Evolutionary conservation across 331 rosid species (phyloP).

Genomic region (Acacia pycnantha): DNA sequence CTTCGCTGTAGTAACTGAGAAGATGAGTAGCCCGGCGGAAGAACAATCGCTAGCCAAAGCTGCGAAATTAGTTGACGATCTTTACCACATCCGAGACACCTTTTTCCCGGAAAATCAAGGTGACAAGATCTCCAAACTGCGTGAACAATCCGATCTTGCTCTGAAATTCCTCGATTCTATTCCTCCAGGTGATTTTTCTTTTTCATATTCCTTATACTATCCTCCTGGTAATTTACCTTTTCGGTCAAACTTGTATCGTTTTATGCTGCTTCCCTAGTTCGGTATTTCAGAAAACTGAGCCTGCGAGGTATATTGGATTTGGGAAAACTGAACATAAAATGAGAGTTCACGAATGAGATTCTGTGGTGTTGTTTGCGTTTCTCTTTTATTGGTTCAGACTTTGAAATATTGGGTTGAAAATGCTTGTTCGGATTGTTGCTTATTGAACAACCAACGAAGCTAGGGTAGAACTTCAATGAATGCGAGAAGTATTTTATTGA

Average conservation of each 20-base stretch:
- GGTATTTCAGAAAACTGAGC: neutral
- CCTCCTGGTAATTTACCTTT: conserved; percentile 42
- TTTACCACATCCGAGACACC: conserved; percentile 70
- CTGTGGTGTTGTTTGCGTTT: neutral
- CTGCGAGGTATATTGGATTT: neutral
- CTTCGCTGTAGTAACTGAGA: neutral
- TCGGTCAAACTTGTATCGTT: neutral
- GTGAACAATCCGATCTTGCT: conserved; percentile 64
- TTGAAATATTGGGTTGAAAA: neutral
- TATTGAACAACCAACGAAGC: neutral
- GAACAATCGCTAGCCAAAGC: conserved; percentile 50
- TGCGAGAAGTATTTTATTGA: neutral
- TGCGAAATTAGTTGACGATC: conserved; percentile 57
- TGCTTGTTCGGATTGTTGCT: neutral
- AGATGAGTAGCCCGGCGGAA: conserved; percentile 47
- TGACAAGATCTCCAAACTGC: conserved; percentile 56
- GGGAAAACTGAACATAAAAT: neutral
- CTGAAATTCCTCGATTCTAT: conserved; percentile 79
- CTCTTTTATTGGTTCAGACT: neutral
- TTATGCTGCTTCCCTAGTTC: neutral
- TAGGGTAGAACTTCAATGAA: neutral
- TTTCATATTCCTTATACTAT: neutral
- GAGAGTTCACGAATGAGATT: neutral
- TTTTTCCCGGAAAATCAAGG: conserved; percentile 55
- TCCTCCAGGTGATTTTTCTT: conserved; percentile 52